Base-by-base conservation (phyloP, 106 monocot species). In the Chionographis japonica region DNA sequence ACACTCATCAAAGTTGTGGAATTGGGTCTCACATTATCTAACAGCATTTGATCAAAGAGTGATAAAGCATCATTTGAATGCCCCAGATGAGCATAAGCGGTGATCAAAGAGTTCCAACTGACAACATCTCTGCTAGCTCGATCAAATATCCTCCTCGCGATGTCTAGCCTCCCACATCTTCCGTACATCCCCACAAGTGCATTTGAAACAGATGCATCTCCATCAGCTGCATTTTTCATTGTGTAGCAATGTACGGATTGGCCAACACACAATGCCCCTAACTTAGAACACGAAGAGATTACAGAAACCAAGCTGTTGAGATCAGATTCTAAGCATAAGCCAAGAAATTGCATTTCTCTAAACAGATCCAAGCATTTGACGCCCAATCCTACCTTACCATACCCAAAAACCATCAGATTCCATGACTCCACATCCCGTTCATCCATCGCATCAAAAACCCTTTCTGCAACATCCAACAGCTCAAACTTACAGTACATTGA, bases 51-150 rank as follows among this genome's bases (percentile, higher is more conserved):
- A 71, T 78, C 77, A 56, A 89, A 89, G 13, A 95, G 63, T 37
- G 68, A 53, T 20, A 95, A 57, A 37, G 91, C 91, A 60, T 81
- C 72, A 40, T 72, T 40, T 54, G 73, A 77, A 35, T 72, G 16
- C 6, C 83, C 88, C 10, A 73, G 17, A 42, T 80, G 70, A 61
- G 67, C n/a, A 58, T 77, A 84, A 66, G 71, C 68, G 2, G 81
- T 52, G 8, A 95, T 86, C n/a, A 95, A 58, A 42, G 81, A 39
- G 66, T 86, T 91, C 83, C 84, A 95, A 12, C 84, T 86, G 49
- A 86, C 62, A 19, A 80, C 72, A 71, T 84, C 88, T 83, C 56
- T 81, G 12, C 17, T 66, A 68, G 52, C 62, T 13, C 40, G 51
- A 64, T 80, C 69, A 66, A 87, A 87, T 40, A 91, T 79, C 41